Evolutionary conservation across 2,329 filamentous ascomycete species (phyloP), one percentile per base, ranked within the genome.

Genomic region (Penicillium sp.): DNA sequence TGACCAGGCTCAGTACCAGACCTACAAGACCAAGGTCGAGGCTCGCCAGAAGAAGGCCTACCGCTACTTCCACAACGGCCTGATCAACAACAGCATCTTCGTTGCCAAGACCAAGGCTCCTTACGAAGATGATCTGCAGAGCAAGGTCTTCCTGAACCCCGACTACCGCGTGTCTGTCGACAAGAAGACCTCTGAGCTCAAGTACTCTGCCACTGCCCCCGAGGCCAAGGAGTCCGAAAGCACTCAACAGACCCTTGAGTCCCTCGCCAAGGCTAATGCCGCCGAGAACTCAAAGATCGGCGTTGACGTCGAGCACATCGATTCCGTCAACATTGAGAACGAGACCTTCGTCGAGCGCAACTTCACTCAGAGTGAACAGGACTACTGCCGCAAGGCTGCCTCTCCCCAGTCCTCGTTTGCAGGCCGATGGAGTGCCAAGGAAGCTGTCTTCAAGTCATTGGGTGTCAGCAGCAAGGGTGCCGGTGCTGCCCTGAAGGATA

Each of bases 41-140:
- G 88, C 91, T 39, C 87, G 94, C 63, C 96, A 99, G 78, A 97
- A 97, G 91, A 97, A 93, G 82, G 91, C 94, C 0, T 99, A 99
- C 83, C 87, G 94, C 64, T 97, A 91, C 86, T 96, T 96, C 87
- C 96, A 99, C 81, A 96, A 96, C 70, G 93, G 93, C 62, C 83
- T 99, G 75, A 93, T 97, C 83, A 97, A 96, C 83, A 97, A 99
- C 83, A 91, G 87, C 64, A 85, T 99, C 77, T 99, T 99, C 78
- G 92, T 96, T 62, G 93, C 96, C 76, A 99, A 99, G 87, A 84
- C 85, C 72, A 88, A 93, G 75, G 84, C 93, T 44, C 96, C 94
- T 44, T 99, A 97, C 80, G 87, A 87, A 45, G 91, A 97, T 54
- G 87, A 90, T 57, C 90, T 94, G 79, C 89, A 96, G 78, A 85